These are phyloP conservation scores for Musa balbisiana DNA, from an alignment of 202 grass and related monocot genomes.

Conservation along the genomic window DNA sequence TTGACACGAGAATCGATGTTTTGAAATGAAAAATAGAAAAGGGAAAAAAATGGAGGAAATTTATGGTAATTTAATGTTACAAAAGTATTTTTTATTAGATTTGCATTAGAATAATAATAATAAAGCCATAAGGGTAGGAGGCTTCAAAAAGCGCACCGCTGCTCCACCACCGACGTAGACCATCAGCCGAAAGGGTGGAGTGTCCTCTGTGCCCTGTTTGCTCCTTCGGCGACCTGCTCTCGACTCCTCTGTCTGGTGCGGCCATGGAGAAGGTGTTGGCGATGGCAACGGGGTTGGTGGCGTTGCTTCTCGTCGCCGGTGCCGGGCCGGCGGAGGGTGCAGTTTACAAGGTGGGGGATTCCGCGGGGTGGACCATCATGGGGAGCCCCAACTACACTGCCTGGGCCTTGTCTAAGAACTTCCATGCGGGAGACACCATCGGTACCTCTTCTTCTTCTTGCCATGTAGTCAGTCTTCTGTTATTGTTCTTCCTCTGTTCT, in stretches of 20 bases:
- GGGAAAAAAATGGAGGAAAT: too few species aligned
- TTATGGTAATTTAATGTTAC: too few species aligned
- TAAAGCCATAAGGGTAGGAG: too few species aligned
- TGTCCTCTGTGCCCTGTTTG: not conserved
- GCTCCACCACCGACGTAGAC: too few species aligned
- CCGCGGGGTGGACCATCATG: constrained; percentile 2
- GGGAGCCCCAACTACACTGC: not conserved
- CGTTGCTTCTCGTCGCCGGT: not conserved
- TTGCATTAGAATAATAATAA: too few species aligned
- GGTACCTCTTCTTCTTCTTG: not conserved
- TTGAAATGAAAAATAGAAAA: too few species aligned
- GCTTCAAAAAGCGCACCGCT: too few species aligned
- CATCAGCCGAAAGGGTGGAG: too few species aligned
- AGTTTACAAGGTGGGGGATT: constrained; percentile 10
- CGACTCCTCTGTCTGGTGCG: not conserved
- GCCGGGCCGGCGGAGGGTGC: not conserved
- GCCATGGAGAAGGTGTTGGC: not conserved
- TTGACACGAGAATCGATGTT: too few species aligned
- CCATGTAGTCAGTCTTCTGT: not conserved
- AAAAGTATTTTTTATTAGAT: too few species aligned
- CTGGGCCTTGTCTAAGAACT: not conserved
- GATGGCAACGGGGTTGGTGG: not conserved
- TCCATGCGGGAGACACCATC: not conserved
- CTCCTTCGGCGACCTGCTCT: too few species aligned
- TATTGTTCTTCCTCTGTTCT: not conserved